Evolutionary conservation across 805 yeast species (phyloP).

Genomic region (Peterozyma xylosa): DNA sequence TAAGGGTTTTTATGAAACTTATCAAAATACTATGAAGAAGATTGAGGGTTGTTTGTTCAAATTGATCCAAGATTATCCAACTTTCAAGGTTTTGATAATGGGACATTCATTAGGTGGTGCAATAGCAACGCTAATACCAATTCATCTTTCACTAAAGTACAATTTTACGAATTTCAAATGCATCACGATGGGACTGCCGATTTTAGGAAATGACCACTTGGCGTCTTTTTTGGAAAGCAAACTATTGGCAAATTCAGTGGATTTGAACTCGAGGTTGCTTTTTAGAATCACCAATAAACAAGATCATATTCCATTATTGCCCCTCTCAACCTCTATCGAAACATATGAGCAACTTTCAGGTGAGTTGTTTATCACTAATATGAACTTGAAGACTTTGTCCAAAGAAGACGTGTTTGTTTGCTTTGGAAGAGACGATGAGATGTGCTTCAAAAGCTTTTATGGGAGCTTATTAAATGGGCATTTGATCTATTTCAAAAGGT

Average conservation of each 20-base stretch:
- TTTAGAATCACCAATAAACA: slow-evolving; percentile 21
- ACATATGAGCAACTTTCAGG: slow-evolving; percentile 15
- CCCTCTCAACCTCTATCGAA: slow-evolving; percentile 4
- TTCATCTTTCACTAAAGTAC: slow-evolving; percentile 28
- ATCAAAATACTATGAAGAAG: slow-evolving; percentile 19
- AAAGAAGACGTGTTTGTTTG: slow-evolving; percentile 9
- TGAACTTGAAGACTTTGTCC: slow-evolving; percentile 4
- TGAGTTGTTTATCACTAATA: slow-evolving; percentile 16
- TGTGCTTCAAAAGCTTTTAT: slow-evolving; percentile 9
- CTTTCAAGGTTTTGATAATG: slow-evolving; percentile 8
- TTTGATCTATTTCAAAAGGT: slow-evolving; percentile 10
- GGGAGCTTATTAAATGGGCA: slow-evolving; percentile 9
- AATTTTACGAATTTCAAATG: slow-evolving; percentile 19
- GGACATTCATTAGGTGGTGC: slow-evolving; percentile 32
- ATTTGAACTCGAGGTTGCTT: slow-evolving; percentile 9
- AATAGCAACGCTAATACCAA: slow-evolving; percentile 27
- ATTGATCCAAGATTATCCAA: slow-evolving; percentile 14
- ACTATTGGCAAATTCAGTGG: background rate
- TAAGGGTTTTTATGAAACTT: slow-evolving; percentile 26
- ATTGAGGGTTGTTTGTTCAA: slow-evolving; percentile 18
- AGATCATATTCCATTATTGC: slow-evolving; percentile 19
- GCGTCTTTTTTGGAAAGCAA: slow-evolving; percentile 25
- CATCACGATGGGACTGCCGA: slow-evolving; percentile 38
- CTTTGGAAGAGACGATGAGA: slow-evolving; percentile 6
- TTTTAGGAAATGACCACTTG: slow-evolving; percentile 31